Base-by-base conservation (phyloP, 805 yeast species). In the Yarrowia osloensis region DNA sequence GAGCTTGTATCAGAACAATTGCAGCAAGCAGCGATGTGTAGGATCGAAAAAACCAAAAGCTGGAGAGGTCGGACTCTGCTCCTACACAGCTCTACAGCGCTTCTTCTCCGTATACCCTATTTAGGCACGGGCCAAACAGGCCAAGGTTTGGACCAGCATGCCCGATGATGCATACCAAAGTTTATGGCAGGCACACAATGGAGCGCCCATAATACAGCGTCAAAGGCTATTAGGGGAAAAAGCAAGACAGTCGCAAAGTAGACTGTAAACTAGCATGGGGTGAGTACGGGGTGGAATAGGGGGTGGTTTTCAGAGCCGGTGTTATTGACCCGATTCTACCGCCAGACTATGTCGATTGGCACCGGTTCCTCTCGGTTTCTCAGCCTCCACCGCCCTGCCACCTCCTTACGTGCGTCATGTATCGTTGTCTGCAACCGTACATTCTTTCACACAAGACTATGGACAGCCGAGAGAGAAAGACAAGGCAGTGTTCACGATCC, bases 361-460 rank as follows among this genome's bases (percentile, higher is more conserved):
- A n/a, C n/a, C n/a, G n/a, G n/a, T n/a, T n/a, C n/a, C n/a, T n/a
- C n/a, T n/a, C n/a, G n/a, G n/a, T n/a, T n/a, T n/a, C 35, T 4
- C 35, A 9, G 15, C 35, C 17, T 13, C 17, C 17, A 13, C 35
- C 4, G 1, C 8, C 39, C 40, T 29, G 3, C 40, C 29, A 13
- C 40, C 26, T 49, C 55, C 39, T 31, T 33, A 50, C 57, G 40
- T 50, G 57, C 57, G 19, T 50, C 57, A 50, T 50, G 55, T 50
- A 31, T 29, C 35, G 15, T 29, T 49, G 21, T 12, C 57, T 50
- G 57, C 57, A 50, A 31, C 40, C 13, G 57, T 33, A 50, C 57
- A 50, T 50, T 50, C 57, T 31, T 31, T 13, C 21, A 15, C 28
- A 3, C 26, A 46, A 24, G 29, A 44, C 21, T 21, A 22, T 21